Evolutionary conservation across 805 yeast species (phyloP).

Genomic region (Pichia cabralensis): DNA sequence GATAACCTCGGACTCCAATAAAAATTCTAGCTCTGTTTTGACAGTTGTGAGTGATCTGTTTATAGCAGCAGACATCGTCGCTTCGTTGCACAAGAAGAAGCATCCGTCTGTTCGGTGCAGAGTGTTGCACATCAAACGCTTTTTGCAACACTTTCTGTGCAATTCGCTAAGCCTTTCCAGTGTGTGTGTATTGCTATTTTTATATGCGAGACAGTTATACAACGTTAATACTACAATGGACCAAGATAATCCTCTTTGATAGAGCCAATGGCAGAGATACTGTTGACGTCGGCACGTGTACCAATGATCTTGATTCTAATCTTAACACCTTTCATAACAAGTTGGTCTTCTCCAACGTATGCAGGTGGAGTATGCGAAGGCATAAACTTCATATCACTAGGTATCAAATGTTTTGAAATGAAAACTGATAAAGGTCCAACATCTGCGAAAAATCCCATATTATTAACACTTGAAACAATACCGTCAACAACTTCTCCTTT

Average conservation of each 20-base stretch:
- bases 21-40: slow-evolving; percentile 65
- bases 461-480: slow-evolving; percentile 85
- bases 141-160: too few species aligned
- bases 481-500: slow-evolving; percentile 99
- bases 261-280: slow-evolving; percentile 94
- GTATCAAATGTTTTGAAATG: slow-evolving; percentile 89
- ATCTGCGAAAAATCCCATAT: slow-evolving; percentile 94
- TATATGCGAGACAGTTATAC: too few species aligned
- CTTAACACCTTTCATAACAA: slow-evolving; percentile 86
- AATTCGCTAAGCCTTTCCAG: too few species aligned
- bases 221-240: slow-evolving; percentile 48
- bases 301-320: slow-evolving; percentile 95
- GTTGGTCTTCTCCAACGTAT: slow-evolving; percentile 88
- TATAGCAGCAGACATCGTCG: slow-evolving; percentile 49
- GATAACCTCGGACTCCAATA: slow-evolving; percentile 66
- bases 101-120: too few species aligned
- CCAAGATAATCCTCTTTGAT: slow-evolving; percentile 97
- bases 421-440: slow-evolving; percentile 95
- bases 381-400: slow-evolving; percentile 85
- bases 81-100: too few species aligned
- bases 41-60: slow-evolving; percentile 73
- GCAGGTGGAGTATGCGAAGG: slow-evolving; percentile 99
- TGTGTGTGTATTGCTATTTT: too few species aligned
- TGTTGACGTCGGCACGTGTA: slow-evolving; percentile 94
- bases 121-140: too few species aligned